Evolutionary conservation across 1,284 basidiomycete species (phyloP), one percentile per base, ranked within the genome.

Genomic region (Microbotryomycetes sp.): DNA sequence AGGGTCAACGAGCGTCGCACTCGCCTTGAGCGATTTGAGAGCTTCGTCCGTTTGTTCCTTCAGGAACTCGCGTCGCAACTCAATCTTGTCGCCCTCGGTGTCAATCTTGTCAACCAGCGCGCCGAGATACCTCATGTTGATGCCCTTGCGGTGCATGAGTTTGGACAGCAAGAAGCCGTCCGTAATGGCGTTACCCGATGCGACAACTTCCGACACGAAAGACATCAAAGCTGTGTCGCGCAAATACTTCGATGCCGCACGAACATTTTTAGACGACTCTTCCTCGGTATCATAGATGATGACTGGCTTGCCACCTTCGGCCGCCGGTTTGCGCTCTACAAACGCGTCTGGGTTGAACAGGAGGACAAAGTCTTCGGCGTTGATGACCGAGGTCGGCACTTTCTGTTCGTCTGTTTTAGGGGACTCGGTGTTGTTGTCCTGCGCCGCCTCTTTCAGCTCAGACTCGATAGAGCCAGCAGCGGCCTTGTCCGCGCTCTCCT

Each of bases 61-160:
- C 45, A 29, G 59, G 59, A 21, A 18, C 24, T 46, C 62, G 52
- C 47, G 46, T 15, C 52, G 56, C 16, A 27, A 45, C 31, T 74
- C 72, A 51, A 72, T 68, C 52, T 73, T 74, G 26, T 72, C 56
- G 53, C 70, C 66, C 30, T 71, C 73, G 60, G 65, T 61, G 18
- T 76, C 74, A 70, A 78, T 76, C 35, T 75, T 70, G 45, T 76
- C 75, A 18, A 74, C 76, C 28, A 80, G 71, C 45, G 75, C 70
- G 54, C 81, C 81, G 41, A 82, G 76, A 74, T 82, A 82, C n/a
- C 81, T 77, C 70, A 82, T 78, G 75, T 82, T 83, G 77, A 83
- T 80, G 71, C 81, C 81, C 49, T 79, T 75, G 28, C 74, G 71
- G 72, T 83, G 81, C 67, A 83, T 72, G 61, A 78, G 73, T 66